Evolutionary conservation across 441 rosid species (phyloP).

Genomic region (Erodium chrysanthum): DNA sequence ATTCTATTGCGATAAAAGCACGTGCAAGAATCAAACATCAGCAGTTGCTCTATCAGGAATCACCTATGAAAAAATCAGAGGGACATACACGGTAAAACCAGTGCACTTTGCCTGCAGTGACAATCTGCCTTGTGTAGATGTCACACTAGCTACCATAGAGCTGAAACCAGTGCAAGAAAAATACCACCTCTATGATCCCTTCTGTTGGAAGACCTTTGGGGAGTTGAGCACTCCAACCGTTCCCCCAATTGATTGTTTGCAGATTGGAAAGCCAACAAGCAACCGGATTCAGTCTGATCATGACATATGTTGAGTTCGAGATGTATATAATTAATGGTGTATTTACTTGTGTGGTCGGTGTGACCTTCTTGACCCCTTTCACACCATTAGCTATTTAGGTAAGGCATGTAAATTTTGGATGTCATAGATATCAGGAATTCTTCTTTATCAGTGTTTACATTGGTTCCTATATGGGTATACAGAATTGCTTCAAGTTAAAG

Average conservation of each 20-base stretch:
- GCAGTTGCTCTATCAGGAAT: constrained; percentile 86
- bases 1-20: constrained; percentile 71
- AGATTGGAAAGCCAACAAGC: constrained; percentile 60
- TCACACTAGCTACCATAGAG: constrained; percentile 51
- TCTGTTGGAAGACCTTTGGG: constrained; percentile 85
- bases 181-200: constrained; percentile 54
- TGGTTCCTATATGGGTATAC: constrained; percentile 20
- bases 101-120: constrained; percentile 92
- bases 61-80: constrained; percentile 61
- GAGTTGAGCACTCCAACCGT: constrained; percentile 57
- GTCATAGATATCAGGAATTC: constrained; percentile 19
- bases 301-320: constrained; percentile 45
- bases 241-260: constrained; percentile 71
- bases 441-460: constrained; percentile 18
- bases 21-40: constrained; percentile 72
- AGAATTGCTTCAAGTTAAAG: constrained; percentile 1
- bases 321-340: constrained; percentile 27
- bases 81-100: constrained; percentile 77
- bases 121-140: constrained; percentile 59
- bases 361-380: constrained; percentile 39
- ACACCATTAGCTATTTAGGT: constrained; percentile 31
- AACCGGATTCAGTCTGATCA: constrained; percentile 46
- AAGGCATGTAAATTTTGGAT: constrained; percentile 21
- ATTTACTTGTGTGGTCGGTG: constrained; percentile 39
- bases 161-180: constrained; percentile 51